Evolutionary conservation across 2,329 filamentous ascomycete genomes (phyloP), one percentile per base, ranked within the genome.

Genomic region (Fusarium pininemorale): DNA sequence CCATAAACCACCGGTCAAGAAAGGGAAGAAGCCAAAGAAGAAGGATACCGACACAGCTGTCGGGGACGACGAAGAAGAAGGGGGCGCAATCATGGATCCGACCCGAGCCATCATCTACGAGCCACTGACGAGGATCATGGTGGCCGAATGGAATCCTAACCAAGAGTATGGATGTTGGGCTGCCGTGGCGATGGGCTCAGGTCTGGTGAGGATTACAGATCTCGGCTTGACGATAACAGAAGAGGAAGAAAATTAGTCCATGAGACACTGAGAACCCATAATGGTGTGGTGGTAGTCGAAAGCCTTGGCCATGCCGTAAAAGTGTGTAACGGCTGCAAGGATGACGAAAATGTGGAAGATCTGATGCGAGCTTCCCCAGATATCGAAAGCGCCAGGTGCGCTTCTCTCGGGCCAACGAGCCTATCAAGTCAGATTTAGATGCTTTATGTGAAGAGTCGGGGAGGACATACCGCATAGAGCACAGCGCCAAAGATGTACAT

Each of bases 331-430:
- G 1, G 94, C 96, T 1, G 96, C 96, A 69, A 95, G 82, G 22
- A 98, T 86, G 35, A 99, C 95, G 73, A 96, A 88, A 44, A 97
- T 85, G 84, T 99, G 96, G 82, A 99, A 99, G 73, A 99, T 93
- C 84, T 99, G 96, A 83, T 99, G 96, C 26, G 94, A 98, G 80
- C 92, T 95, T 42, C 96, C 96, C 89, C 93, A 93, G 58, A 98
- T 93, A 83, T 99, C 96, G 79, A 96, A 98, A 13, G 82, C 86
- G 3, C 94, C 94, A 0, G 96, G 96, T 50, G 85, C 89, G 78
- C 88, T 90, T 68, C 94, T 88, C 84, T 99, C 96, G 0, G 96
- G 96, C 83, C 96, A 91, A 42, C 96, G 91, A 60, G 89, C 87
- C 91, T 93, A 64, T 51, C 10, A 30, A 13, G n/a, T 26, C n/a